Conservation (phyloP, 371 early-diverging fungal genomes). For the Syncephalastrum monosporum region DNA sequence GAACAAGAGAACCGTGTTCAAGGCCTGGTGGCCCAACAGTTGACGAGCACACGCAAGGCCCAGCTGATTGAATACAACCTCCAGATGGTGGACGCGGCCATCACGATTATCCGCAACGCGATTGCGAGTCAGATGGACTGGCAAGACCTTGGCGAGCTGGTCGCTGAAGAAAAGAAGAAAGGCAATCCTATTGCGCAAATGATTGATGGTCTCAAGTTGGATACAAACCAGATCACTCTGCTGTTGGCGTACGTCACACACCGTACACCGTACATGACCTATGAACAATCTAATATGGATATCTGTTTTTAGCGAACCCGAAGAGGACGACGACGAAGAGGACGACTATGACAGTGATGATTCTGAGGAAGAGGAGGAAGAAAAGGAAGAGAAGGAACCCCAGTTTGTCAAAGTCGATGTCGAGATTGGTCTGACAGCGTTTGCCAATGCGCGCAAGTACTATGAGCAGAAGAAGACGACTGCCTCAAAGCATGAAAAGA, state of each 20-base stretch:
- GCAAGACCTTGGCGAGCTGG: constrained; percentile 86
- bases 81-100: constrained; percentile 82
- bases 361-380: constrained; percentile 36
- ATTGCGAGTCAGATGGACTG: constrained; percentile 96
- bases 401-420: constrained; percentile 68
- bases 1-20: constrained; percentile 82
- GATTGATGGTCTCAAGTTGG: constrained; percentile 72
- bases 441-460: constrained; percentile 90
- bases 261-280: not conserved
- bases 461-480: constrained; percentile 85
- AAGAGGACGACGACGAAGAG: constrained; percentile 20
- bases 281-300: not conserved
- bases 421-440: constrained; percentile 84
- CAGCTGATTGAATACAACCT: constrained; percentile 81
- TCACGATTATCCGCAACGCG: constrained; percentile 82
- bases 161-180: constrained; percentile 76
- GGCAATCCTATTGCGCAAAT: constrained; percentile 81
- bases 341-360: constrained; percentile 3
- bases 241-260: constrained; percentile 35
- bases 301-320: constrained; percentile 29
- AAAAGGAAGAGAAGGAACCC: constrained; percentile 22
- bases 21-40: constrained; percentile 67
- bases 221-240: constrained; percentile 72
- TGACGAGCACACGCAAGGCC: constrained; percentile 69
- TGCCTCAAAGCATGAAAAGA: constrained; percentile 87